Percentiles rank a stretch among this genome's conserved stretches.
Conservation (phyloP, 2,329 filamentous ascomycete species). For the Aspergillus unguis region DNA sequence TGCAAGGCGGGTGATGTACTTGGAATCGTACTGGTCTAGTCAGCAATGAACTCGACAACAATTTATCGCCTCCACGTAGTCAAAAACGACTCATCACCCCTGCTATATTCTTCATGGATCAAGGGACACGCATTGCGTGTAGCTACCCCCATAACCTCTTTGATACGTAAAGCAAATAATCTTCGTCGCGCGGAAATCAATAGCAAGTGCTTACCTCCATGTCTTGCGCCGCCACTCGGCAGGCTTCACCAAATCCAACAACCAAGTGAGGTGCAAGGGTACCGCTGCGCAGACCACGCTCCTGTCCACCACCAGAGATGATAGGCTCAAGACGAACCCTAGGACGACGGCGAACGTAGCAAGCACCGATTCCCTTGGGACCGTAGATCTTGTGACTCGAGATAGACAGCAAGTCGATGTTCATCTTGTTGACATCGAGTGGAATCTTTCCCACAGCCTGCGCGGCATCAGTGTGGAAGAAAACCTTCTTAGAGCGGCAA, state of each 20-base stretch:
- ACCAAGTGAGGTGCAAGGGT: slow-evolving; percentile 85
- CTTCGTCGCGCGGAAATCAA: slow-evolving; percentile 45
- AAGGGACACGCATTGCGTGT: slow-evolving; percentile 33
- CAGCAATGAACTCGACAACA: neutral
- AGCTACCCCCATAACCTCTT: slow-evolving; percentile 56
- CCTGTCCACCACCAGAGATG: slow-evolving; percentile 94
- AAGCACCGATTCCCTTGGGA: slow-evolving; percentile 94
- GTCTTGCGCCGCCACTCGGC: slow-evolving; percentile 84
- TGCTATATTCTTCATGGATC: slow-evolving; percentile 62
- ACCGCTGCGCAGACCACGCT: slow-evolving; percentile 89
- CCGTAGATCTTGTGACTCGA: slow-evolving; percentile 99
- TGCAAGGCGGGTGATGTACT: slow-evolving; percentile 77
- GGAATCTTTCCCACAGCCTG: slow-evolving; percentile 99
- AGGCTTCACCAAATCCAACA: slow-evolving; percentile 94
- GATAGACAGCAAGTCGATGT: slow-evolving; percentile 97
- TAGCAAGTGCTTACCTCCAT: slow-evolving; percentile 66
- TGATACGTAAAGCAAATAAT: slow-evolving; percentile 73
- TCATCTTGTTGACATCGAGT: slow-evolving; percentile 94
- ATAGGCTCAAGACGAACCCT: slow-evolving; percentile 92
- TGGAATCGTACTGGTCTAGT: slow-evolving; percentile 80
- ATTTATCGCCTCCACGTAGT: slow-evolving; percentile 10
- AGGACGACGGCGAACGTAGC: slow-evolving; percentile 87
- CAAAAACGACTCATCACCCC: slow-evolving; percentile 57
- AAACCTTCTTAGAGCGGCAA: slow-evolving; percentile 87
- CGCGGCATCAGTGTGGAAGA: slow-evolving; percentile 95